These are phyloP conservation scores for Hericium alpestre DNA, from an alignment of 768 basidiomycete genomes.

Conservation along the genomic window DNA sequence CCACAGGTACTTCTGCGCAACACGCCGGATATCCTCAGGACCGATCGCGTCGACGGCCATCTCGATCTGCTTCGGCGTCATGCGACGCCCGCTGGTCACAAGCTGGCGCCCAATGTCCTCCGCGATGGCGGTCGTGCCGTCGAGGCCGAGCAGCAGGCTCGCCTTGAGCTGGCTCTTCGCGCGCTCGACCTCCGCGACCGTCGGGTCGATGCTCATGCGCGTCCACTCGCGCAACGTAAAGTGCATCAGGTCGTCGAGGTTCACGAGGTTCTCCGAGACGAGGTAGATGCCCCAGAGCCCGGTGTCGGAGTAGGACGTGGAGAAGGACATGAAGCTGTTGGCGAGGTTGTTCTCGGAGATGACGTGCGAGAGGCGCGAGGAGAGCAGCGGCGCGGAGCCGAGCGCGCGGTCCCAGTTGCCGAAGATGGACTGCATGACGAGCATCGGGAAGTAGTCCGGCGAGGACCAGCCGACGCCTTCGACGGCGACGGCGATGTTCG, in stretches of 20 bases:
- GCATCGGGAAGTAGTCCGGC: constrained; percentile 99
- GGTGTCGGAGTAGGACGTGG: constrained; percentile 96
- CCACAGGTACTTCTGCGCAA: constrained; percentile 95
- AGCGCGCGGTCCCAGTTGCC: constrained; percentile 99
- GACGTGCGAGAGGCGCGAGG: constrained; percentile 85
- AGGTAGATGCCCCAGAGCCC: constrained; percentile 99
- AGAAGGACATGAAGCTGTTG: constrained; percentile 99
- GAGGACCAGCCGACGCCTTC: constrained; percentile 97
- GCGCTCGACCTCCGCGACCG: constrained; percentile 63
- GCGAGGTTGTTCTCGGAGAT: constrained; percentile 91
- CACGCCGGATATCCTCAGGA: constrained; percentile 81
- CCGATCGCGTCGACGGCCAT: constrained; percentile 83
- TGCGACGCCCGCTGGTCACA: constrained; percentile 83
- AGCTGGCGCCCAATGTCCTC: constrained; percentile 99
- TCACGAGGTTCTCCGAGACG: constrained; percentile 87
- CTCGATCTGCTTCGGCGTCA: constrained; percentile 92
- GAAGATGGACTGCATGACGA: constrained; percentile 94
- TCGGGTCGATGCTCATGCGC: constrained; percentile 83
- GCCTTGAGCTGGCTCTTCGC: constrained; percentile 99
- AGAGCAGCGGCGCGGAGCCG: constrained; percentile 80
- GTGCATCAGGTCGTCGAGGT: constrained; percentile 88
- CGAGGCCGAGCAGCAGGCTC: constrained; percentile 76
- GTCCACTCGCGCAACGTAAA: constrained; percentile 95
- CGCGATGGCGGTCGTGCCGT: constrained; percentile 93
- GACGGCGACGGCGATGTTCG: constrained; percentile 92